phyloP scores from a whole-genome alignment of 352 stramenopile species.

The Phytophthora tentaculata region DNA sequence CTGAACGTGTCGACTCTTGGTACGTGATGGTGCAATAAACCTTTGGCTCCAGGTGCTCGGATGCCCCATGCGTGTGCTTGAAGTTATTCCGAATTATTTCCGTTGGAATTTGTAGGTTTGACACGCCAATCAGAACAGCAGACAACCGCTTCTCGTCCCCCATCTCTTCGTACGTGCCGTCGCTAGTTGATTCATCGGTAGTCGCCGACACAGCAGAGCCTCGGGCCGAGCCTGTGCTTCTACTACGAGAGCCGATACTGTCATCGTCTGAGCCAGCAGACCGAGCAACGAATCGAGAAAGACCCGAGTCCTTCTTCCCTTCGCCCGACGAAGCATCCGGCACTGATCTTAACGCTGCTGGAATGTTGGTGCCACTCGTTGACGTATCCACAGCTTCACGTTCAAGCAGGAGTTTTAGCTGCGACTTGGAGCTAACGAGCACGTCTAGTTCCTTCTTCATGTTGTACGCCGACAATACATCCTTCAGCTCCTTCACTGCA shows the following conservation, averaged over 20 bases:
- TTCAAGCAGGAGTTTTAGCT: conserved; percentile 73
- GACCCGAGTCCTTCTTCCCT: conserved; percentile 37
- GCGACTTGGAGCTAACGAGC: conserved; percentile 68
- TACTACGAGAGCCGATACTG: conserved; percentile 18
- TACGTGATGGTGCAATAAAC: conserved; percentile 88
- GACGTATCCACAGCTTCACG: conserved; percentile 76
- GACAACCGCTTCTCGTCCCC: conserved; percentile 73
- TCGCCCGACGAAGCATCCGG: conserved; percentile 25
- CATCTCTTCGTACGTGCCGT: conserved; percentile 67
- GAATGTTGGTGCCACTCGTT: conserved; percentile 50
- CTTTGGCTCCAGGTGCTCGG: conserved; percentile 53
- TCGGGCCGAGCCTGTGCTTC: conserved; percentile 30
- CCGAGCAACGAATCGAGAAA: conserved; percentile 32
- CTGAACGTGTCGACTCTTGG: conserved; percentile 76
- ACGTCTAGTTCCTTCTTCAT: conserved; percentile 62
- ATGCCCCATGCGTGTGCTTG: conserved; percentile 38
- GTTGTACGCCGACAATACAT: conserved; percentile 46
- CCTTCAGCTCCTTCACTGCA: conserved; percentile 33
- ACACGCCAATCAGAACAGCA: conserved; percentile 77
- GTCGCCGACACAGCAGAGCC: conserved; percentile 56
- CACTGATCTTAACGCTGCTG: conserved; percentile 25
- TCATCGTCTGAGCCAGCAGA: conserved; percentile 25
- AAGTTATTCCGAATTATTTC: conserved; percentile 47
- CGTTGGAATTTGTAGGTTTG: conserved; percentile 67
- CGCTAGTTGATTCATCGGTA: conserved; percentile 70